Percentiles rank a stretch among this genome's conserved stretches.
Evolutionary conservation across 352 stramenopile genomes (phyloP).

Genomic region (Globisporangium parvum): DNA sequence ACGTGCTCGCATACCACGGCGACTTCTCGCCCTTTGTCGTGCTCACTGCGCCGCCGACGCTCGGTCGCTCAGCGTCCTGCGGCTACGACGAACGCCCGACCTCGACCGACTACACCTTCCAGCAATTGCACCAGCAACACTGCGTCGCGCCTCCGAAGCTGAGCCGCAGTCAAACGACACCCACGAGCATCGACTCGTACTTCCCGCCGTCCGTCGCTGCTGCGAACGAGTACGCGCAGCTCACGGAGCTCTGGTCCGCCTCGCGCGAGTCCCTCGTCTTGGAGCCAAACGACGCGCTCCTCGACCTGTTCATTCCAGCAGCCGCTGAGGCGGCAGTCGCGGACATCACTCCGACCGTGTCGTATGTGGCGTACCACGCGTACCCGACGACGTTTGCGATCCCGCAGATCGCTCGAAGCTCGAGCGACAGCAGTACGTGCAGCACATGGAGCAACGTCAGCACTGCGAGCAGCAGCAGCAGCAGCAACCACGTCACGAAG

Average conservation of each 20-base stretch:
- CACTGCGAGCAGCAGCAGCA: no score
- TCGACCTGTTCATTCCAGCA: conserved; percentile 10
- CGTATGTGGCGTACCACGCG: no score
- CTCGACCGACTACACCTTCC: conserved; percentile 1
- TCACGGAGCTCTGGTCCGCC: conserved; percentile 9
- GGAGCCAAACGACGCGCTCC: conserved; percentile 2
- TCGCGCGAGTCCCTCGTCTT: background rate
- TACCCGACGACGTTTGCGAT: background rate
- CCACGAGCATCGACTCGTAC: conserved; percentile 12
- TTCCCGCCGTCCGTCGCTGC: background rate
- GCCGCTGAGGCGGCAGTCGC: background rate
- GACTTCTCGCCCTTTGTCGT: background rate
- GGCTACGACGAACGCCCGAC: background rate
- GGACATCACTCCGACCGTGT: background rate
- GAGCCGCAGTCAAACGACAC: background rate
- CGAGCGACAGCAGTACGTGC: background rate
- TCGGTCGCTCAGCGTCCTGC: no score
- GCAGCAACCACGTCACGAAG: background rate
- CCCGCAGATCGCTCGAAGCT: background rate
- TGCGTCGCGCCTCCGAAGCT: no score
- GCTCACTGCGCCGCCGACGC: no score
- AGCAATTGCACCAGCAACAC: background rate
- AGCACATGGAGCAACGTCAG: no score
- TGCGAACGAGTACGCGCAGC: conserved; percentile 12
- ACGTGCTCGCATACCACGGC: background rate